Base-by-base conservation (phyloP, 2,329 filamentous ascomycete genomes). In the Cordyceps farinosa region DNA sequence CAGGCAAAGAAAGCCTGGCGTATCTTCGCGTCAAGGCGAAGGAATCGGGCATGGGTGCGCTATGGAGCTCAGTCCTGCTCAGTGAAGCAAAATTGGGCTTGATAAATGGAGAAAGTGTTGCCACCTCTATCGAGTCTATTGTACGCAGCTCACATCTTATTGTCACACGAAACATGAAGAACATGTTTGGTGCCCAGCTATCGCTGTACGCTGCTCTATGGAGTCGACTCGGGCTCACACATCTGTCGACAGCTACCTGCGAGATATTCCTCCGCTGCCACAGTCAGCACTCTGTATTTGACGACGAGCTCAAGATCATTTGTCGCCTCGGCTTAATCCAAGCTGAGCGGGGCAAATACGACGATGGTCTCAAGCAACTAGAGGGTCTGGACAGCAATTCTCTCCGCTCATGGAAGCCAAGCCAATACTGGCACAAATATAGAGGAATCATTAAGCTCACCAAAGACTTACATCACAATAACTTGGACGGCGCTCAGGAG, bases 21-120 rank as follows among this genome's bases (percentile, higher is more conserved):
- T 97, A 95, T 69, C 82, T 98, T 45, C 92, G 94, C 67, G 85
- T 88, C 17, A 95, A 95, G 73, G 90, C 94, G 2, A 92, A 88
- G 70, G 93, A 97, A 71, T 86, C 87, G 1, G 90, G 91, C 62
- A 93, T 95, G 85, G 95, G 91, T 85, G 87, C 87, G 59, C 78
- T 97, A 3, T 87, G 94, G 78, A 92, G 90, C 71, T 92, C 91
- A 2, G 90, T 92, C 1, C 79, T 97, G 15, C 80, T 97, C 60
- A 92, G 89, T 69, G 93, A 98, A 75, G 91, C 92, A 3, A 96
- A 93, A 72, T 78, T 96, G 48, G 85, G 85, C 27, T 81, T 97
- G 63, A 83, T 86, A 61, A 89, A 87, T 70, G 92, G 92, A 10
- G 85, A 86, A 76, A 83, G 88, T 70, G 73, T 84, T 54, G 79